A percentile compares a stretch with the other conserved stretches of the same genome.
phyloP scores from a whole-genome alignment of 768 basidiomycete species.

The Postia placenta region DNA sequence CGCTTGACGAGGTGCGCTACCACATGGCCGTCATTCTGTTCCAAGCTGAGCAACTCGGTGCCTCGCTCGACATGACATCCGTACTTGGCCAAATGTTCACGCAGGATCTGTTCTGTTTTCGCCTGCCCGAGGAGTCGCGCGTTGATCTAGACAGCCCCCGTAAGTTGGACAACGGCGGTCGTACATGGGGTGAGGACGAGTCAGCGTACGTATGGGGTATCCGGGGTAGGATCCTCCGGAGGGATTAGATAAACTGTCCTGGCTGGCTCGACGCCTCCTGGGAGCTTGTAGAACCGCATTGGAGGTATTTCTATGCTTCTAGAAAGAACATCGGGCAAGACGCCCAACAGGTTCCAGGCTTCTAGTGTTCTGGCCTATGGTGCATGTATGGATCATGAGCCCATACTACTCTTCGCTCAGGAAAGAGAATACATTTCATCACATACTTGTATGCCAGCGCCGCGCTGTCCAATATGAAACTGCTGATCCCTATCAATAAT shows the following conservation, averaged over 20 bases:
- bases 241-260: conserved; percentile 5
- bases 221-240: conserved; percentile 4
- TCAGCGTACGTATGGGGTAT: conserved; percentile 11
- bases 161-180: too few species aligned
- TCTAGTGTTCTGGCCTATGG: conserved; percentile 17
- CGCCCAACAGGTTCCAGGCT: conserved; percentile 13
- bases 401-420: not conserved
- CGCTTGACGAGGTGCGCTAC: conserved; percentile 18
- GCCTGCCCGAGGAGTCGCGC: conserved; percentile 10
- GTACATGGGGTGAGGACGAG: not conserved
- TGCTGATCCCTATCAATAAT: conserved; percentile 8
- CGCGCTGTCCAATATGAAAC: conserved; percentile 16
- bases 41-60: conserved; percentile 28
- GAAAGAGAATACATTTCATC: not conserved
- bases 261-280: conserved; percentile 9
- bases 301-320: not conserved
- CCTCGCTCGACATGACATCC: conserved; percentile 28
- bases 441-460: conserved; percentile 13
- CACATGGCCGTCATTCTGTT: conserved; percentile 28
- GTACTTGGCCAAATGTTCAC: conserved; percentile 18
- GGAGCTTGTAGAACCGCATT: not conserved
- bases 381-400: not conserved
- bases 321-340: conserved; percentile 11
- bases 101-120: conserved; percentile 25
- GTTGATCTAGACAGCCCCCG: not conserved